Percentiles rank a stretch among this genome's conserved stretches.
Conservation (phyloP, 768 basidiomycete species). For the Mycena sanguinolenta region DNA sequence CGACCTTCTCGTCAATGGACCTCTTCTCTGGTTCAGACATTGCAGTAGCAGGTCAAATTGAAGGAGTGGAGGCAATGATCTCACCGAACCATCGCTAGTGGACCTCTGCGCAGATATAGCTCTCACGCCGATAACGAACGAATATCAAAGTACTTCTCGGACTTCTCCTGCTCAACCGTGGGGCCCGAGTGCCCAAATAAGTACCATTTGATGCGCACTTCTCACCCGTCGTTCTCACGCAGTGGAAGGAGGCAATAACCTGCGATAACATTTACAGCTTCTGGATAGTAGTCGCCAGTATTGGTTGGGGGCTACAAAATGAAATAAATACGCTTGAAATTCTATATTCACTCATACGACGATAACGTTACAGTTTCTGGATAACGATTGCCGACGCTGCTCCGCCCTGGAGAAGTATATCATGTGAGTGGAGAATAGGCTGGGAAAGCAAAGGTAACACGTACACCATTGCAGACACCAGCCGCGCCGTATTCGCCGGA, state of each 20-base stretch:
- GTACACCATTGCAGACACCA: conserved; percentile 96
- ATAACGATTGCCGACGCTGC: conserved; percentile 93
- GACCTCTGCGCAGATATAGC: conserved; percentile 12
- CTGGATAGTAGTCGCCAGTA: conserved; percentile 84
- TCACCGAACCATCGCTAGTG: not conserved
- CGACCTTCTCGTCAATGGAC: conserved; percentile 47
- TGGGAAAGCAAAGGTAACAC: conserved; percentile 48
- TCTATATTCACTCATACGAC: conserved; percentile 27
- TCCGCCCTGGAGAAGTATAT: conserved; percentile 73
- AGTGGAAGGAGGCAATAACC: not conserved
- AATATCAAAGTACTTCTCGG: too few species aligned
- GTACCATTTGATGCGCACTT: conserved; percentile 11
- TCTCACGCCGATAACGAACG: conserved; percentile 16
- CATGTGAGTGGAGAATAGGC: conserved; percentile 26
- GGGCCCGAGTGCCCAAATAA: conserved; percentile 8
- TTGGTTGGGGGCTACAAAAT: not conserved
- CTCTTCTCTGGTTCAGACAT: conserved; percentile 26
- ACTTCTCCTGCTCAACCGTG: not conserved
- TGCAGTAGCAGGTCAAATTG: not conserved
- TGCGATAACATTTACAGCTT: conserved; percentile 66
- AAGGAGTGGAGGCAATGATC: not conserved
- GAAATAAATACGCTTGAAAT: not conserved
- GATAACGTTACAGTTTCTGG: conserved; percentile 76
- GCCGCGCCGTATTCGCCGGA: conserved; percentile 95
- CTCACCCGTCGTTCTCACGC: conserved; percentile 19